Evolutionary conservation across 495 filamentous ascomycete species (phyloP).

Genomic region (Podospora australis): DNA sequence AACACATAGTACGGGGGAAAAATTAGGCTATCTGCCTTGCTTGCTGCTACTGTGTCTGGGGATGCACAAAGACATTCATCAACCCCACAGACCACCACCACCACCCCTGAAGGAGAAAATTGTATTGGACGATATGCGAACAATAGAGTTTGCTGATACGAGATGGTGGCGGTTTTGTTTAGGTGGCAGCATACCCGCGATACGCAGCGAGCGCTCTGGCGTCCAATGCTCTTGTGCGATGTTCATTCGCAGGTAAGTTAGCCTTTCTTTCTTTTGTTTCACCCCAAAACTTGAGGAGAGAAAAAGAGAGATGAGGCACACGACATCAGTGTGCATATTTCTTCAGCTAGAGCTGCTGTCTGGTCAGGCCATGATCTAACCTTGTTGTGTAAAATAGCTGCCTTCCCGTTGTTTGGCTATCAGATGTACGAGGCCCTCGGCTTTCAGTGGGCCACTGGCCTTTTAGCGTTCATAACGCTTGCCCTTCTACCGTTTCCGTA

Average conservation of each 20-base stretch:
- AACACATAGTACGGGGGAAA: too few species aligned
- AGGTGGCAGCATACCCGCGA: slow-evolving; percentile 82
- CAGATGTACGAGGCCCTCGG: slow-evolving; percentile 62
- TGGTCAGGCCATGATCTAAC: background rate
- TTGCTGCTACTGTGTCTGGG: slow-evolving; percentile 1
- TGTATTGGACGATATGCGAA: slow-evolving; percentile 20
- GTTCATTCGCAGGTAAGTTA: slow-evolving; percentile 75
- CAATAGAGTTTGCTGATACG: slow-evolving; percentile 19
- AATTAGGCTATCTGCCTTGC: too few species aligned
- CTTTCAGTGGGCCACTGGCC: slow-evolving; percentile 65
- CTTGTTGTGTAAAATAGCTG: slow-evolving; percentile 29
- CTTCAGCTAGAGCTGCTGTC: too few species aligned
- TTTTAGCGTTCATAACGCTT: slow-evolving; percentile 64
- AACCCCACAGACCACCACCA: background rate
- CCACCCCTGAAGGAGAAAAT: slow-evolving; percentile 1
- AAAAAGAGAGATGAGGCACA: too few species aligned
- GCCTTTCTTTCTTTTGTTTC: slow-evolving; percentile 7
- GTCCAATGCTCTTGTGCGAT: slow-evolving; percentile 79
- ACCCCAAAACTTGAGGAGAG: slow-evolving; percentile 13
- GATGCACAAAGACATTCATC: slow-evolving; percentile 9
- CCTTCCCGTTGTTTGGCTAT: slow-evolving; percentile 43
- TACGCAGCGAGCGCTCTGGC: slow-evolving; percentile 87
- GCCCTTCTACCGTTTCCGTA: slow-evolving; percentile 66
- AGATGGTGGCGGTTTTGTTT: slow-evolving; percentile 7
- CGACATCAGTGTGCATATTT: too few species aligned